Evolutionary conservation across 352 stramenopile genomes (phyloP), one percentile per base, ranked within the genome.

Genomic region (Globisporangium camurandrum): DNA sequence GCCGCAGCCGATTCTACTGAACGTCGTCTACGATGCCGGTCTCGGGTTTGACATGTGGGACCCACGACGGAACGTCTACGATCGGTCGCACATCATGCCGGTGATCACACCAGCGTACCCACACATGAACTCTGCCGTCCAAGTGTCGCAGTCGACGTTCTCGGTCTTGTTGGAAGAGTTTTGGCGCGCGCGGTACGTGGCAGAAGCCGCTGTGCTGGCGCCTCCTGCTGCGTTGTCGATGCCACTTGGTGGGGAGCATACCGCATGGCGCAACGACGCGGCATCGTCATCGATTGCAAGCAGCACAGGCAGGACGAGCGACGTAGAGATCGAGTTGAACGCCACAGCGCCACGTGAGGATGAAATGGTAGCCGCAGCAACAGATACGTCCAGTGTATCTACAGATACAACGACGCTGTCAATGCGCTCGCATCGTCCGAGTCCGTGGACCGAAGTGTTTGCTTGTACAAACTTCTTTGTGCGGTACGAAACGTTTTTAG

Each of bases 51-150:
- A 72, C 12, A 75, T 93, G 56, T 95, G 84, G 84, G 73, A 71
- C 51, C 84, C 84, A 9, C 62, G 71, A 16, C 67, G 74, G 38
- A 88, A 92, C 56, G 69, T 80, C 44, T 76, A 86, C 56, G 81
- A 95, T 52, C 81, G 81, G 17, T 66, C 66, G 4, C 84, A 95
- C 49, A 57, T 89, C 33, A 93, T 95, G 84, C 84, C 81, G 33
- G 93, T 95, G 54, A 84, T 95, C 54, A 93, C 84, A 27, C 84
- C 84, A 0, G 84, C 81, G 19, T 95, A 85, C 50, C 81, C 84
- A 7, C 69, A 77, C 4, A 74, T 90, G 37, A 95, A 95, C 66
- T 88, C 84, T 39, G 72, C 81, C 1, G 77, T 89, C 20, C 93
- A 92, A 50, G 84, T 95, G 9, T 93, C 86, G 38, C 27, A 67